Conservation (phyloP, 805 yeast species). For the Isabelozyma heimii region DNA sequence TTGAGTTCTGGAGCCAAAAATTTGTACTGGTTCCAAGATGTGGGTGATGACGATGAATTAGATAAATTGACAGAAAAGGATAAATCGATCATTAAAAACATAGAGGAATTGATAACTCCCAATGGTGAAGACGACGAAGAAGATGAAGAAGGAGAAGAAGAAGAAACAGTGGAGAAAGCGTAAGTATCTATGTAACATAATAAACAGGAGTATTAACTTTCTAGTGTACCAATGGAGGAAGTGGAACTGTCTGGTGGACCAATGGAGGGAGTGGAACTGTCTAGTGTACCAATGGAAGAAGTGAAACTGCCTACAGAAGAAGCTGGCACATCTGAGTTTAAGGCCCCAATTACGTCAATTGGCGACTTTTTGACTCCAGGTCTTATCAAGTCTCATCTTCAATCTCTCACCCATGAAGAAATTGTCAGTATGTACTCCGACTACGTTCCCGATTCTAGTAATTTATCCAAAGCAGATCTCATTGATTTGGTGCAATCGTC, state of each 20-base stretch:
- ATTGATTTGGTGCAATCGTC: constrained; percentile 45
- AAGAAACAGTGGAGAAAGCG: constrained; percentile 9
- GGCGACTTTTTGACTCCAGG: constrained; percentile 32
- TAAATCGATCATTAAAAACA: constrained; percentile 42
- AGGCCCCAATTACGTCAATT: constrained; percentile 27
- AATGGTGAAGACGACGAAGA: constrained; percentile 32
- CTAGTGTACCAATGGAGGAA: no score
- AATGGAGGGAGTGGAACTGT: no score
- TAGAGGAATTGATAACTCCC: constrained; percentile 46
- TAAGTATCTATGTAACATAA: constrained; percentile 10
- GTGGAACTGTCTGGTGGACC: no score
- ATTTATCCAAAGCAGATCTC: constrained; percentile 34
- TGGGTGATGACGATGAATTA: constrained; percentile 60
- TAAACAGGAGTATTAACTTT: not conserved
- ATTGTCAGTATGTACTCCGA: constrained; percentile 30
- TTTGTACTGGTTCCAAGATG: constrained; percentile 77
- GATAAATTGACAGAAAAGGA: constrained; percentile 60
- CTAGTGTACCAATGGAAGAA: no score
- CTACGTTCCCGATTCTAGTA: constrained; percentile 43
- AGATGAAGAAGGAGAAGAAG: constrained; percentile 15
- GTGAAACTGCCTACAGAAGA: not conserved
- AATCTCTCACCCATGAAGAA: constrained; percentile 28
- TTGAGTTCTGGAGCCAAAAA: constrained; percentile 59
- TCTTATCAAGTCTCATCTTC: constrained; percentile 30
- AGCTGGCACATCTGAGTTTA: not conserved